Percentiles rank a stretch among this genome's conserved stretches.
These are phyloP conservation scores for Ajuga chamaepitys DNA, from an alignment of 257 asterid genomes.

Conservation along the genomic window DNA sequence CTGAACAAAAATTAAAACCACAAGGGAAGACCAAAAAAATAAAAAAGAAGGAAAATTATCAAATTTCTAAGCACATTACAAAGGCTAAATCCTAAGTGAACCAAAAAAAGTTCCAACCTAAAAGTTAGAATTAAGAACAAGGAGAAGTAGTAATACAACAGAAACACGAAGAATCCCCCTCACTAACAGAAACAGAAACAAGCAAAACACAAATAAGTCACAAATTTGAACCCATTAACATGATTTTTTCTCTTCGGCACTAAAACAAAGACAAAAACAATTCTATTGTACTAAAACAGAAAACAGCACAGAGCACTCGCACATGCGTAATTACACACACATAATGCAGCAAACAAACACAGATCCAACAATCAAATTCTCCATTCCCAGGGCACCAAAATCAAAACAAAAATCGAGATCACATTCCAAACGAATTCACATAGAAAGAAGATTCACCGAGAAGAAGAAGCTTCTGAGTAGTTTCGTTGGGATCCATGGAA, in stretches of 20 bases:
- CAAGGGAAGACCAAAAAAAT: neutral
- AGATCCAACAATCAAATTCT: constrained; percentile 24
- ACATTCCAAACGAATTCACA: neutral
- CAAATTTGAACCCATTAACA: constrained; percentile 5
- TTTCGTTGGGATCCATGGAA: constrained; percentile 95
- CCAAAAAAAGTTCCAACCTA: neutral
- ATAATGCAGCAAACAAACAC: neutral
- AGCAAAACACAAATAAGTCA: neutral
- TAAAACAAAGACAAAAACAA: neutral
- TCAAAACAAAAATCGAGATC: constrained; percentile 35
- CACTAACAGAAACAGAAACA: neutral
- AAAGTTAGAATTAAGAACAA: neutral
- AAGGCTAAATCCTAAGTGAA: constrained; percentile 5
- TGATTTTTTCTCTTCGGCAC: neutral
- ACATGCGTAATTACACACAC: neutral
- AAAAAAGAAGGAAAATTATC: too few species aligned
- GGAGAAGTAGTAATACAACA: neutral
- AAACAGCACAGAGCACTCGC: neutral
- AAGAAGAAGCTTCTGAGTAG: constrained; percentile 73
- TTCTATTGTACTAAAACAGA: neutral
- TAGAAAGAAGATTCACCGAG: constrained; percentile 43
- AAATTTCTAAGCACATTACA: neutral
- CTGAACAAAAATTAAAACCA: neutral
- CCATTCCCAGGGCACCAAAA: constrained; percentile 13
- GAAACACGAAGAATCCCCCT: neutral